Percentiles rank a stretch among this genome's conserved stretches.
phyloP scores from a whole-genome alignment of 2,329 filamentous ascomycete genomes.

The Penicillium italicum region DNA sequence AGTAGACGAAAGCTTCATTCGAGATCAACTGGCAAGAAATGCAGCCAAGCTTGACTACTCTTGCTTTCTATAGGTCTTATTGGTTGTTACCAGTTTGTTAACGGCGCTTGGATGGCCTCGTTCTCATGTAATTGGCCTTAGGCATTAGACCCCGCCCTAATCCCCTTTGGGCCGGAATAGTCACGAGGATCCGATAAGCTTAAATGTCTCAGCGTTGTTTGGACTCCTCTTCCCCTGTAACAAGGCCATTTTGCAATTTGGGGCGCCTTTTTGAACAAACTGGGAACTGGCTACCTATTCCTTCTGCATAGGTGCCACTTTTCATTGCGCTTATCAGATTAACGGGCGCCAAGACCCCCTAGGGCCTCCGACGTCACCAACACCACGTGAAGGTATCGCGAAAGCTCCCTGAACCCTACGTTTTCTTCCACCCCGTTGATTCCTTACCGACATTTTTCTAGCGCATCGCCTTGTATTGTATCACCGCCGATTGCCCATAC shows the following conservation, averaged over 20 bases:
- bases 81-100: background rate
- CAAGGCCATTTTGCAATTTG: background rate
- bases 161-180: conserved; percentile 10
- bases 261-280: background rate
- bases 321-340: conserved; percentile 8
- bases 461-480: background rate
- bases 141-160: conserved; percentile 18
- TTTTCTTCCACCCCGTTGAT: background rate
- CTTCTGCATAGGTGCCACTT: background rate
- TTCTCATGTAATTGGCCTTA: background rate
- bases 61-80: background rate
- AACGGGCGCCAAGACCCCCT: conserved; percentile 14
- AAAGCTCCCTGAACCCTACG: background rate
- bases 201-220: conserved; percentile 1
- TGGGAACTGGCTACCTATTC: background rate
- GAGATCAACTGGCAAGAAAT: conserved; percentile 11
- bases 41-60: conserved; percentile 3
- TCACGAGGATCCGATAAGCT: conserved; percentile 13
- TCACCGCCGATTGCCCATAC: background rate
- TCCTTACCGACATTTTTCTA: background rate
- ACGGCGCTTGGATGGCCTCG: background rate
- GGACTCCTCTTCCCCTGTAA: background rate
- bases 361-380: conserved; percentile 23
- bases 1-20: conserved; percentile 19
- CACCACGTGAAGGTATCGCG: conserved; percentile 12